Evolutionary conservation across 177 flowering plant genomes (phyloP).

Genomic region (Vitis hybrid): DNA sequence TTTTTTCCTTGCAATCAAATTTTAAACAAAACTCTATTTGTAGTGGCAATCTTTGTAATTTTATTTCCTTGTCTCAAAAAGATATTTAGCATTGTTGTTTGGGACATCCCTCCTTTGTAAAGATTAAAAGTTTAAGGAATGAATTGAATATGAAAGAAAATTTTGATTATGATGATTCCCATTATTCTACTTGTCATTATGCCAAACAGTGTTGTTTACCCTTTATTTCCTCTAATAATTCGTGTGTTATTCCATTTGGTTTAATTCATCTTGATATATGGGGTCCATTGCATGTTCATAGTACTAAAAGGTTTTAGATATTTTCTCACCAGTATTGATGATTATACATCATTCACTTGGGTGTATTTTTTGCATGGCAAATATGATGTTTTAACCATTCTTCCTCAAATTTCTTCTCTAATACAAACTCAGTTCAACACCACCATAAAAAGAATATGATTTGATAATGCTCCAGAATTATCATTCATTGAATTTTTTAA

Average conservation of each 20-base stretch:
- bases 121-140: too few species aligned
- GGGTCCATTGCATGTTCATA: not conserved
- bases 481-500: not conserved
- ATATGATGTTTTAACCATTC: not conserved
- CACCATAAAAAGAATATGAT: not conserved
- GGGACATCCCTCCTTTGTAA: too few species aligned
- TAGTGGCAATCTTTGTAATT: too few species aligned
- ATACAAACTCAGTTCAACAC: not conserved
- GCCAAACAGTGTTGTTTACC: not conserved
- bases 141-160: too few species aligned
- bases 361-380: not conserved
- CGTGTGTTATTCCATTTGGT: not conserved
- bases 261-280: not conserved
- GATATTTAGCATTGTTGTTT: too few species aligned
- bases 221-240: not conserved
- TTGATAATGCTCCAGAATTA: conserved; percentile 1
- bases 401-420: not conserved
- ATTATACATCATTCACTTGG: not conserved
- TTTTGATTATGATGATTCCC: too few species aligned
- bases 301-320: not conserved
- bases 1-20: too few species aligned
- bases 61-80: too few species aligned
- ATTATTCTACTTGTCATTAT: not conserved
- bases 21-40: too few species aligned
- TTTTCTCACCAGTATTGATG: conserved; percentile 18